Percentiles rank a stretch among this genome's conserved stretches.
phyloP scores from a whole-genome alignment of 257 asterid species.

The Solanum neorickii region DNA sequence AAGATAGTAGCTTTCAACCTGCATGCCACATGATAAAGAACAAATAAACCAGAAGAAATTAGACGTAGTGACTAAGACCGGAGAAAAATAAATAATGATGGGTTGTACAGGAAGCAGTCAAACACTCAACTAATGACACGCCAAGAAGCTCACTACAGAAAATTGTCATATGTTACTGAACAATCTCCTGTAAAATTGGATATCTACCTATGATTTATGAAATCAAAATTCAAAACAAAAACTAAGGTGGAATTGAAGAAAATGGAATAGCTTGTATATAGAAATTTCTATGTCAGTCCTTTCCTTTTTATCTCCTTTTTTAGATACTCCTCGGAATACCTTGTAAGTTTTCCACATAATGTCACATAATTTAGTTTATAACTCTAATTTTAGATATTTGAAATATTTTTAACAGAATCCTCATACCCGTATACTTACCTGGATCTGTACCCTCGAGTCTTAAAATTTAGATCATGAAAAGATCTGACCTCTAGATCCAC shows the following conservation, averaged over 20 bases:
- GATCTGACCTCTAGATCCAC: not conserved
- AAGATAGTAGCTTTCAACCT: conserved; percentile 59
- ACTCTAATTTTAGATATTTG: not conserved
- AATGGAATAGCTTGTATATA: not conserved
- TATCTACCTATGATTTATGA: not conserved
- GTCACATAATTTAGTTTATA: not conserved
- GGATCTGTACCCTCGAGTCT: not conserved
- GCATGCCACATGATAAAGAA: conserved; percentile 32
- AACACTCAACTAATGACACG: not conserved
- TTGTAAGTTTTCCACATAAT: not conserved
- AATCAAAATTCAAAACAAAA: not conserved
- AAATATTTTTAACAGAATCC: not conserved
- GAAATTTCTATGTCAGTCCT: not conserved
- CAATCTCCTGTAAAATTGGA: not conserved
- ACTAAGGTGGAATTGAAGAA: not conserved
- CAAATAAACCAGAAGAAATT: not conserved
- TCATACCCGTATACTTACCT: not conserved
- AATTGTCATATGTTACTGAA: not conserved
- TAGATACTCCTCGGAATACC: not conserved
- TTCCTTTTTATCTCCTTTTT: not conserved
- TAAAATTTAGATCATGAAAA: not conserved
- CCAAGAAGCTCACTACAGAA: not conserved
- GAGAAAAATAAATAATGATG: not conserved
- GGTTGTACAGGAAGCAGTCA: not conserved
- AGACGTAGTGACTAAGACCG: not conserved